phyloP scores from a whole-genome alignment of 805 yeast genomes.

The Yamadazyma insecticola region DNA sequence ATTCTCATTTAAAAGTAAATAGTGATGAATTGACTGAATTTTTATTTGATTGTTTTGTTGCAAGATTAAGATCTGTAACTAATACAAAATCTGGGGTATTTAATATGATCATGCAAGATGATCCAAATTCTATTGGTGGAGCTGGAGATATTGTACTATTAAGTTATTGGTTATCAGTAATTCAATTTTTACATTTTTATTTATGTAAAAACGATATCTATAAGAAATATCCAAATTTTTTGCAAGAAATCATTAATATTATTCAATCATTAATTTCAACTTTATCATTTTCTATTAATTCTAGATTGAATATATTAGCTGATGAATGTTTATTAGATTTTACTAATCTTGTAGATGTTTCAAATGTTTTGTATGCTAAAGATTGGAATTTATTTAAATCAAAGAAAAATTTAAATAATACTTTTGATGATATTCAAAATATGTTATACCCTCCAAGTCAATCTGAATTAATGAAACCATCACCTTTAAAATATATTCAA shows the following conservation, averaged over 20 bases:
- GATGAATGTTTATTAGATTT: conserved; percentile 71
- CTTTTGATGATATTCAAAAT: conserved; percentile 68
- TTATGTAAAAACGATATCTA: conserved; percentile 61
- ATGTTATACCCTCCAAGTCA: conserved; percentile 85
- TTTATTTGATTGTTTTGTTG: conserved; percentile 54
- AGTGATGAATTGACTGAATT: conserved; percentile 54
- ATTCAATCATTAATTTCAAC: conserved; percentile 61
- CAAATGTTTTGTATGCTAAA: conserved; percentile 70
- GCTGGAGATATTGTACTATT: conserved; percentile 63
- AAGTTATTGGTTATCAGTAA: conserved; percentile 85
- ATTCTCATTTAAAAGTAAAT: conserved; percentile 55
- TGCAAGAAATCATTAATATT: conserved; percentile 63
- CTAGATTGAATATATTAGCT: conserved; percentile 50
- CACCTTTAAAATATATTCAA: conserved; percentile 82
- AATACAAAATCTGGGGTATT: conserved; percentile 58
- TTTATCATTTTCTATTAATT: conserved; percentile 60
- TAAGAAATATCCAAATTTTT: conserved; percentile 47
- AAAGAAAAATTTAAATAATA: conserved; percentile 39
- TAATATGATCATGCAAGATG: conserved; percentile 31
- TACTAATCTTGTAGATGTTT: conserved; percentile 78
- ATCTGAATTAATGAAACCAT: conserved; percentile 75
- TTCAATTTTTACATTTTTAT: conserved; percentile 75
- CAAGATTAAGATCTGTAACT: conserved; percentile 57
- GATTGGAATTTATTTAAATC: conserved; percentile 52
- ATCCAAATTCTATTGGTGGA: conserved; percentile 22